A percentile compares a stretch with the other conserved stretches of the same genome.
phyloP scores from a whole-genome alignment of 306 rosid species.

The Prunus mongolica region DNA sequence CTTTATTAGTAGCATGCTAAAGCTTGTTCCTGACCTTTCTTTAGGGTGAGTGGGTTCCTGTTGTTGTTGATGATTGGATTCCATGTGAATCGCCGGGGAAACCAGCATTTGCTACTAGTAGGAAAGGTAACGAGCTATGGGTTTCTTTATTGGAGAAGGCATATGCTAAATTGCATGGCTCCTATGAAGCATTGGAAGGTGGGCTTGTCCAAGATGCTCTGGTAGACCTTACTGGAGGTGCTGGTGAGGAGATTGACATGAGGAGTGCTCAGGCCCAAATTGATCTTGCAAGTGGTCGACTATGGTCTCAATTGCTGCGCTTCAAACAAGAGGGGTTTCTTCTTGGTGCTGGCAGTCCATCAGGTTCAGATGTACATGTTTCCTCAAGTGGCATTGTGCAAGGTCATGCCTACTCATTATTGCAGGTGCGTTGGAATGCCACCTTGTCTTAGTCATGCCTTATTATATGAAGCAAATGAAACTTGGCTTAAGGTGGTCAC shows the following conservation, averaged over 20 bases:
- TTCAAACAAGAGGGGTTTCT: constrained; percentile 96
- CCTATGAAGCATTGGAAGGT: constrained; percentile 96
- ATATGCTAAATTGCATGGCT: constrained; percentile 98
- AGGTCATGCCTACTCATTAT: constrained; percentile 95
- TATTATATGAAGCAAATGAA: neutral
- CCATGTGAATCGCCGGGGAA: constrained; percentile 94
- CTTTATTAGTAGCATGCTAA: constrained; percentile 6
- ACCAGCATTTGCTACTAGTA: constrained; percentile 97
- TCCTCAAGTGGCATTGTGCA: constrained; percentile 99
- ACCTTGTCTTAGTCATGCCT: neutral
- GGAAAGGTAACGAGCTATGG: constrained; percentile 92
- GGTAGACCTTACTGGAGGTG: constrained; percentile 99
- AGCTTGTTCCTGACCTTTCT: constrained; percentile 23
- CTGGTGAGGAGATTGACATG: constrained; percentile 99
- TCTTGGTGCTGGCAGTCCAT: constrained; percentile 98
- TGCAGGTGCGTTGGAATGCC: constrained; percentile 58
- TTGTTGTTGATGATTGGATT: constrained; percentile 98
- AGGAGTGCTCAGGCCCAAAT: constrained; percentile 95
- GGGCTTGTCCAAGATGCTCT: constrained; percentile 99
- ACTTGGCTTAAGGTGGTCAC: neutral
- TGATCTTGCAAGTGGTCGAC: constrained; percentile 98
- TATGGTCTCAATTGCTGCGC: constrained; percentile 97
- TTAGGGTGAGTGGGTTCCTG: constrained; percentile 99
- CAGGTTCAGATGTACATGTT: constrained; percentile 94
- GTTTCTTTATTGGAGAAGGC: constrained; percentile 99